Evolutionary conservation across 768 basidiomycete genomes (phyloP), one percentile per base, ranked within the genome.

Genomic region (Neoboletus brunneissimus): DNA sequence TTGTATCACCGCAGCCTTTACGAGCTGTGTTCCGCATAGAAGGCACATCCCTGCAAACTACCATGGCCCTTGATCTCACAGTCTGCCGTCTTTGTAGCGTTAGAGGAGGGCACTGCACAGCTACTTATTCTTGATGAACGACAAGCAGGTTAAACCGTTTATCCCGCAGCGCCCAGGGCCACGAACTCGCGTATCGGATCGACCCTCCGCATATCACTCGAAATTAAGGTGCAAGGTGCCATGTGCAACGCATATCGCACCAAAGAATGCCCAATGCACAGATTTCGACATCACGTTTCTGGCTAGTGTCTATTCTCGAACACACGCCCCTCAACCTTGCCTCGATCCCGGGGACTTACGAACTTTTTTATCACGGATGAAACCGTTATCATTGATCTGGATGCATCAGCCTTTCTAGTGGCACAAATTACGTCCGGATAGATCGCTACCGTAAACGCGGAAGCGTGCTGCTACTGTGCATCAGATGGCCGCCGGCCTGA

Each of bases 391-490:
- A 70, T 62, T 13, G 62, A 59, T 42, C 64, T 68, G 6, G 74
- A 74, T 53, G 71, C 68, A 29, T 72, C 70, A 34, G 64, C 64
- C n/a, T 60, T 74, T 15, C 42, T 67, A n/a, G n/a, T n/a, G 29
- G 59, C 55, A 37, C 49, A 54, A 15, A 69, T 75, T 31, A 58
- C 61, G 29, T 49, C 45, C 32, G 67, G 66, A 34, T 41, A 67
- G 47, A 63, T 68, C 40, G 71, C 68, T 8, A 64, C 71, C 25
- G 72, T 72, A 16, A 67, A 74, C 13, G 71, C 37, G 60, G 54
- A 77, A 77, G 59, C 62, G 77, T n/a, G 78, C 75, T 5, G 72
- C 72, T 29, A 72, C 79, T 46, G 78, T 76, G 9, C 76, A 79
- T 32, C 77, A 78, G 59, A 62, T 78, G 48, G 54, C 62, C 31